Percentiles rank a stretch among this genome's conserved stretches.
phyloP scores from a whole-genome alignment of 345 rosid species.

The Sonneratia caseolaris region DNA sequence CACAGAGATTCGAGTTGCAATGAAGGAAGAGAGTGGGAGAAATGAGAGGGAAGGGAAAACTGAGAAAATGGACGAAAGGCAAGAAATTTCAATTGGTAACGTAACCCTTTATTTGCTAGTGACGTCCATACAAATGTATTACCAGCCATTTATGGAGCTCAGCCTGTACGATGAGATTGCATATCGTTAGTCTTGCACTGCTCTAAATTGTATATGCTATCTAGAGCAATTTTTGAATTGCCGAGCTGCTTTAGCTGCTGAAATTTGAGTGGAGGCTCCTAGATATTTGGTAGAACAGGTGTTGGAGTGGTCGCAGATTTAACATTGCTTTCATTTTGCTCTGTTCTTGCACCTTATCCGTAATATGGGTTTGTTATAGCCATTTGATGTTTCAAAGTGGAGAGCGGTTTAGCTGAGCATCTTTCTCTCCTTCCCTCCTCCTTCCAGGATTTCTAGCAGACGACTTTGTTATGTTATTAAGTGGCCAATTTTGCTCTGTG shows the following conservation, averaged over 20 bases:
- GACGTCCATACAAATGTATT: not conserved
- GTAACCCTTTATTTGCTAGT: conserved; percentile 10
- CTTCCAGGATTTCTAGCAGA: no score
- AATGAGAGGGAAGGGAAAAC: conserved; percentile 24
- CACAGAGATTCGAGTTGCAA: conserved; percentile 55
- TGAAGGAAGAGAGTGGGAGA: conserved; percentile 36
- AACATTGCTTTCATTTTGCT: no score
- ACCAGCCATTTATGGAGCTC: not conserved
- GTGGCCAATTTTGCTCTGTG: no score
- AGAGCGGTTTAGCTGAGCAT: no score
- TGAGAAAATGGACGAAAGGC: conserved; percentile 10
- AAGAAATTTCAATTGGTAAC: conserved; percentile 16
- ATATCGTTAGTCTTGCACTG: not conserved
- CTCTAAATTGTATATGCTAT: not conserved
- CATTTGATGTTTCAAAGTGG: no score
- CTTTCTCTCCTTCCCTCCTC: no score
- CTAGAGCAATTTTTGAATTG: not conserved
- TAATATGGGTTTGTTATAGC: no score
- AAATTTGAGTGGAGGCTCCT: not conserved
- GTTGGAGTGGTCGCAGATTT: no score
- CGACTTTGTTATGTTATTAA: no score
- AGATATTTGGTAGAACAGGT: not conserved
- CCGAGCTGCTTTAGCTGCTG: not conserved
- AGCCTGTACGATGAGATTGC: not conserved
- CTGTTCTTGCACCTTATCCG: no score